Conservation (phyloP, 208 protist species). For the Crithidia bombi region DNA sequence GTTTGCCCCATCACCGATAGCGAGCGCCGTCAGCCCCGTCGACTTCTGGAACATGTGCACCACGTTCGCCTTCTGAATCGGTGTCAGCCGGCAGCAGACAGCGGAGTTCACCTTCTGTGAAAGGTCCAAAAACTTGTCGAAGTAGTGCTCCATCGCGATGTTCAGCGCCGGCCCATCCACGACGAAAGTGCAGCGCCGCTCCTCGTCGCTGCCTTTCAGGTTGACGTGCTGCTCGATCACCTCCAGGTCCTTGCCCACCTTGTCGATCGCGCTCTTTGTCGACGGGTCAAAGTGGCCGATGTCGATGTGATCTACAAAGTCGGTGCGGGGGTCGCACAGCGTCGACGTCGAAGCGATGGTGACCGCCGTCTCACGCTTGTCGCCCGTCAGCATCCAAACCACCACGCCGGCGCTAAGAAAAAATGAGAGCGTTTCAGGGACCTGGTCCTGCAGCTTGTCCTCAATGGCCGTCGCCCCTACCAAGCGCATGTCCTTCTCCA, state of each 20-base stretch:
- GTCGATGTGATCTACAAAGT: slow-evolving; percentile 89
- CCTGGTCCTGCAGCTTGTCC: slow-evolving; percentile 96
- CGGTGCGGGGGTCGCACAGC: slow-evolving; percentile 76
- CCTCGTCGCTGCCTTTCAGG: slow-evolving; percentile 44
- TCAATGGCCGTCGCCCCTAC: slow-evolving; percentile 96
- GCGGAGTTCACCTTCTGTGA: slow-evolving; percentile 84
- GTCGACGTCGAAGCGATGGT: slow-evolving; percentile 87
- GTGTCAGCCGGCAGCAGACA: slow-evolving; percentile 91
- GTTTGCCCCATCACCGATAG: slow-evolving; percentile 98
- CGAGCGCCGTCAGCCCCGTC: slow-evolving; percentile 89
- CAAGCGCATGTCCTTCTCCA: slow-evolving; percentile 89
- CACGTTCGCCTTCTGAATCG: slow-evolving; percentile 90
- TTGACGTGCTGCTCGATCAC: slow-evolving; percentile 65
- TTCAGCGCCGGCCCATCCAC: slow-evolving; percentile 80
- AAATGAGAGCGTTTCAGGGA: slow-evolving; percentile 93
- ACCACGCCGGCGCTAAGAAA: slow-evolving; percentile 93
- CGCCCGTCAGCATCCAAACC: slow-evolving; percentile 98
- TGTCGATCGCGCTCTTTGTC: slow-evolving; percentile 46
- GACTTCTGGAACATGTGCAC: slow-evolving; percentile 92
- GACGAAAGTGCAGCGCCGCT: slow-evolving; percentile 74
- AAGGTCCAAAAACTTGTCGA: slow-evolving; percentile 69
- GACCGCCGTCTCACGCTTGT: slow-evolving; percentile 97
- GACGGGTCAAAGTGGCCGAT: slow-evolving; percentile 61
- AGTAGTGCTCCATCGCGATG: slow-evolving; percentile 79
- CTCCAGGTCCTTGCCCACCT: slow-evolving; percentile 65